A percentile compares a stretch with the other conserved stretches of the same genome.
Conservation (phyloP, 106 monocot genomes). For the Hemerocallis citrina region DNA sequence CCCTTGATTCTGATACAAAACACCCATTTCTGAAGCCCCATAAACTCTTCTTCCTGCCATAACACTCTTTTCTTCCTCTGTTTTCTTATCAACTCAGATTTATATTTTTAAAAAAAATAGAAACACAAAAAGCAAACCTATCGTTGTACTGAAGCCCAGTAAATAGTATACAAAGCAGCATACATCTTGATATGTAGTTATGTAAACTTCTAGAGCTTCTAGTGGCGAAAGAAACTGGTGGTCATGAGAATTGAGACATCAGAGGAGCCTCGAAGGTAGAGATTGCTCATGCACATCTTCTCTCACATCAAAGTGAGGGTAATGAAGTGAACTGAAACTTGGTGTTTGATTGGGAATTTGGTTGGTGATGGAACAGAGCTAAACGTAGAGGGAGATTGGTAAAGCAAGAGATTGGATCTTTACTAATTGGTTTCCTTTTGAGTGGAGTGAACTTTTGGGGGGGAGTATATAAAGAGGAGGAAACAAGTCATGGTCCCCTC, state of each 20-base stretch:
- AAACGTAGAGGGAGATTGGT: too few relatives aligned
- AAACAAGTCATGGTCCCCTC: too few relatives aligned
- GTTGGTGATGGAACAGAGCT: too few relatives aligned
- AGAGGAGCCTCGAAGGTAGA: constrained; percentile 14
- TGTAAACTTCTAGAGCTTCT: constrained; percentile 26
- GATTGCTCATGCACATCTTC: constrained; percentile 26
- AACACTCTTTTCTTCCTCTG: neutral
- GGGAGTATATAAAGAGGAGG: too few relatives aligned
- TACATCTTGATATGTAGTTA: too few relatives aligned
- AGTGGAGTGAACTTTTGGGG: too few relatives aligned
- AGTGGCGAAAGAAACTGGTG: constrained; percentile 75
- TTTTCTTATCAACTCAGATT: neutral
- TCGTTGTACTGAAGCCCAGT: neutral
- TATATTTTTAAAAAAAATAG: too few relatives aligned
- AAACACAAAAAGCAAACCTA: too few relatives aligned
- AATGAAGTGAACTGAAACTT: neutral
- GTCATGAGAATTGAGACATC: constrained; percentile 40
- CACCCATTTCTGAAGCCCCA: constrained; percentile 20
- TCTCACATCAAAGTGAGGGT: constrained; percentile 10
- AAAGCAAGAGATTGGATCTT: too few relatives aligned
- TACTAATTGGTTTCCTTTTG: too few relatives aligned
- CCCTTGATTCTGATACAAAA: constrained; percentile 32
- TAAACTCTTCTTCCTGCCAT: constrained; percentile 41
- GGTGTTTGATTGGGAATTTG: neutral
- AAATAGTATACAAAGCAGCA: too few relatives aligned